Percentiles rank a stretch among this genome's conserved stretches.
phyloP scores from a whole-genome alignment of 768 basidiomycete genomes.

The Leccinellum albellum region DNA sequence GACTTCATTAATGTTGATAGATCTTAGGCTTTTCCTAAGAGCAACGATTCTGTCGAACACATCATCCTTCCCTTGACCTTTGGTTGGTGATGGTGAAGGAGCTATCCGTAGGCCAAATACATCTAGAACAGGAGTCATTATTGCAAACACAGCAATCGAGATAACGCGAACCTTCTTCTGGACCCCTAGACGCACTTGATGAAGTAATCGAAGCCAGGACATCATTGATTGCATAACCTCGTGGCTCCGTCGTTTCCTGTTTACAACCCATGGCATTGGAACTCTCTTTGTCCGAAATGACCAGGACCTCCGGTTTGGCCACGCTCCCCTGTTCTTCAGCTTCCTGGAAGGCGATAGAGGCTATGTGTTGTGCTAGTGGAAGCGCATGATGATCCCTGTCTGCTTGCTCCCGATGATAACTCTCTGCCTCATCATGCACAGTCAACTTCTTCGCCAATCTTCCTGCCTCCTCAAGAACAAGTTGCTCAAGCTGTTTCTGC shows the following conservation, averaged over 20 bases:
- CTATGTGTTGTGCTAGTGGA: slow-evolving; percentile 2
- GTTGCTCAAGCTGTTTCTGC: slow-evolving; percentile 28
- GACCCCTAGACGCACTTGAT: not conserved
- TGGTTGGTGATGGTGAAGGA: slow-evolving; percentile 32
- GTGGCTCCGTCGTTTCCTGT: not conserved
- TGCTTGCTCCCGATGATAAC: slow-evolving; percentile 14
- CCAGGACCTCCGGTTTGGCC: not conserved
- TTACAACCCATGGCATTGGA: not conserved
- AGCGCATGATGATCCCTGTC: slow-evolving; percentile 1
- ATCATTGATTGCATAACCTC: not conserved
- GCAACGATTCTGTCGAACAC: slow-evolving; percentile 48
- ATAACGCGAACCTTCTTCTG: slow-evolving; percentile 25
- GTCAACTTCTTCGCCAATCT: slow-evolving; percentile 13
- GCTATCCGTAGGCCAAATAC: slow-evolving; percentile 49
- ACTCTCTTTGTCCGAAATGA: not conserved
- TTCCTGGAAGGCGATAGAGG: not conserved
- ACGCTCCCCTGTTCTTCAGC: slow-evolving; percentile 1
- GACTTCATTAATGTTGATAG: slow-evolving; percentile 55
- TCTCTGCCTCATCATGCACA: slow-evolving; percentile 25
- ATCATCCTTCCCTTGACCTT: slow-evolving; percentile 40
- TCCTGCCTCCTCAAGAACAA: slow-evolving; percentile 5
- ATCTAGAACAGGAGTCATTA: slow-evolving; percentile 38
- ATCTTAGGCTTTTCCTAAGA: slow-evolving; percentile 57
- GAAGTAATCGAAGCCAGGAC: not conserved
- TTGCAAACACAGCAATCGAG: not conserved